Evolutionary conservation across 2,329 filamentous ascomycete genomes (phyloP).

Genomic region (Xylariaceae sp.): DNA sequence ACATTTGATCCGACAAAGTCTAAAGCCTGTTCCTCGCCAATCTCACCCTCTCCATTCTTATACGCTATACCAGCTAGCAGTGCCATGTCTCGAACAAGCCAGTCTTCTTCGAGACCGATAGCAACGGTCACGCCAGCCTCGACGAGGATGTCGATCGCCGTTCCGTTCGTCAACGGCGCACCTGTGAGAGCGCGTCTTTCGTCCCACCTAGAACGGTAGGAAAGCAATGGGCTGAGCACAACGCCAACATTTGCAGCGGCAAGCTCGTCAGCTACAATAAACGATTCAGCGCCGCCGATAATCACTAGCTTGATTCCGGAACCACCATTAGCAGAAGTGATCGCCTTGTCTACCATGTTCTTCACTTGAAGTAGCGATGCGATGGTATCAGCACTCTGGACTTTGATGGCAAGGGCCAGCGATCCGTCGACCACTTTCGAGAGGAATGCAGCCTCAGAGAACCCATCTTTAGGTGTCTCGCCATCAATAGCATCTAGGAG

Average conservation of each 20-base stretch:
- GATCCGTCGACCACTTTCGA: constrained; percentile 53
- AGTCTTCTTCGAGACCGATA: constrained; percentile 61
- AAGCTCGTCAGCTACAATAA: constrained; percentile 57
- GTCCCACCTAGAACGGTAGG: constrained; percentile 57
- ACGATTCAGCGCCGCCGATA: constrained; percentile 61
- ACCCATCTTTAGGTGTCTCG: constrained; percentile 37
- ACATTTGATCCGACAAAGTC: constrained; percentile 57
- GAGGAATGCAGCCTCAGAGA: constrained; percentile 50
- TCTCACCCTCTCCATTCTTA: constrained; percentile 53
- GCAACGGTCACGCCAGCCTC: constrained; percentile 58
- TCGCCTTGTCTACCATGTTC: constrained; percentile 47
- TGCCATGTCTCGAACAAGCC: constrained; percentile 58
- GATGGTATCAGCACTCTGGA: constrained; percentile 63
- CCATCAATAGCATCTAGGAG: constrained; percentile 41
- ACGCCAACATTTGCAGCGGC: constrained; percentile 56
- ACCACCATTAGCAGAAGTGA: constrained; percentile 20
- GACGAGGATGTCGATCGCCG: constrained; percentile 55
- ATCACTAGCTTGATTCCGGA: constrained; percentile 51
- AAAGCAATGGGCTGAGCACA: constrained; percentile 58
- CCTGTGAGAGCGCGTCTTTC: constrained; percentile 60
- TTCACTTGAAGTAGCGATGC: constrained; percentile 59
- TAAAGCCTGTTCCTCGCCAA: constrained; percentile 54
- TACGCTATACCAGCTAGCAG: constrained; percentile 59
- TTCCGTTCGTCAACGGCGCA: constrained; percentile 65
- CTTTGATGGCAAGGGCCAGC: constrained; percentile 55